Percentiles rank a stretch among this genome's conserved stretches.
These are phyloP conservation scores for Phytophthora quininea DNA, from an alignment of 352 stramenopile species.

Conservation along the genomic window DNA sequence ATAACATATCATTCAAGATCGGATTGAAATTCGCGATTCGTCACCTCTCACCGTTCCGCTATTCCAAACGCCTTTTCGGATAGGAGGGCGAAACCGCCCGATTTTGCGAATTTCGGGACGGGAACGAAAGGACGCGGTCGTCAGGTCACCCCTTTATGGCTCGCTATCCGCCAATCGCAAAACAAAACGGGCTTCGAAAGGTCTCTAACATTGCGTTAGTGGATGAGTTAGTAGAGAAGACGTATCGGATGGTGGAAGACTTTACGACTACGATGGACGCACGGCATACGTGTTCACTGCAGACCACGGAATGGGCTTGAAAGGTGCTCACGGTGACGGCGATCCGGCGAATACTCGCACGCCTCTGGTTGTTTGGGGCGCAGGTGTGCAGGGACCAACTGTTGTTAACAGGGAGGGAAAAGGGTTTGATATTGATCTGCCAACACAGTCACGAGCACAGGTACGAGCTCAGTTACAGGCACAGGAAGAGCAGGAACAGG, in stretches of 20 bases:
- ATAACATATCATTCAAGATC: no score
- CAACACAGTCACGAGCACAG: constrained; percentile 70
- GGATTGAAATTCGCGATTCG: no score
- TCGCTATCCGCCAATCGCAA: no score
- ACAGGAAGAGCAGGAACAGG: constrained; percentile 54
- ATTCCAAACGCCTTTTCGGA: no score
- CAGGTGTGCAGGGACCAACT: constrained; percentile 57
- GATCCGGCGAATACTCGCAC: constrained; percentile 84
- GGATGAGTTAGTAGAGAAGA: constrained; percentile 77
- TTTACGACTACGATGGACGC: constrained; percentile 66
- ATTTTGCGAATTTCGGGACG: no score
- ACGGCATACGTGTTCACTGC: constrained; percentile 87
- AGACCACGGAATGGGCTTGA: constrained; percentile 87
- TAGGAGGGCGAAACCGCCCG: no score
- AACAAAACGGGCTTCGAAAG: no score
- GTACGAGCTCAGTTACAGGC: constrained; percentile 62
- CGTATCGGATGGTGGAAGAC: constrained; percentile 58
- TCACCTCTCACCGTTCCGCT: no score
- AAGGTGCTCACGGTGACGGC: constrained; percentile 83
- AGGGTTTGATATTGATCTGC: constrained; percentile 64
- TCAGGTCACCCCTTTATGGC: no score
- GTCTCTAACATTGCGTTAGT: constrained; percentile 89
- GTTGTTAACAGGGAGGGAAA: neutral
- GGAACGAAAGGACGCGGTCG: no score
- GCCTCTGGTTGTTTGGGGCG: constrained; percentile 78